Percentiles rank a stretch among this genome's conserved stretches.
These are phyloP conservation scores for Aspergillus sp. DNA, from an alignment of 2,329 filamentous ascomycete species.

Conservation along the genomic window DNA sequence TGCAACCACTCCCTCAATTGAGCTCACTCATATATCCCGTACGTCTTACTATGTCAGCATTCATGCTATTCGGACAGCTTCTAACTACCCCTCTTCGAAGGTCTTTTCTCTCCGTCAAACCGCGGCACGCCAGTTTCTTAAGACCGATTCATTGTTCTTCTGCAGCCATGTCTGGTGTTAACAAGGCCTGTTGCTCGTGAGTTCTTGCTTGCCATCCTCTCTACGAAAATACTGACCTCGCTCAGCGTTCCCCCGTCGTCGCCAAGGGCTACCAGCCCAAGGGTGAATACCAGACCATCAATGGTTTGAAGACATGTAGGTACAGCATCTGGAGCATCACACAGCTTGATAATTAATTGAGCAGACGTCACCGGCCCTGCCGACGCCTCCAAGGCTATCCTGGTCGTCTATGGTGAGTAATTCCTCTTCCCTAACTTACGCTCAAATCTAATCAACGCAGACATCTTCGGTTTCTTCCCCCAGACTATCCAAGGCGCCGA, in stretches of 20 bases:
- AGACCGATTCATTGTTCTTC: slow-evolving; percentile 18
- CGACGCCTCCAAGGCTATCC: slow-evolving; percentile 52
- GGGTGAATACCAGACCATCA: slow-evolving; percentile 55
- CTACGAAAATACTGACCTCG: background rate
- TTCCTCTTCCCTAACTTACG: background rate
- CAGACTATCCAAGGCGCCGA: slow-evolving; percentile 62
- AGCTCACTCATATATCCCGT: background rate
- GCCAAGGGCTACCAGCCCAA: slow-evolving; percentile 50
- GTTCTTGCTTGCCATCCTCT: slow-evolving; percentile 8
- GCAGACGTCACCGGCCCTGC: slow-evolving; percentile 54
- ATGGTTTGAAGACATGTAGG: slow-evolving; percentile 59
- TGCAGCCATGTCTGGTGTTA: slow-evolving; percentile 34
- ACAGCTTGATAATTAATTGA: background rate
- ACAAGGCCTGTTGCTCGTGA: slow-evolving; percentile 43
- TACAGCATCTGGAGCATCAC: slow-evolving; percentile 1
- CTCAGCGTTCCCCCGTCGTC: slow-evolving; percentile 38
- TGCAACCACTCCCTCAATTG: background rate
- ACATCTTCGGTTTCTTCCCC: slow-evolving; percentile 61
- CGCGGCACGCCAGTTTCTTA: slow-evolving; percentile 2
- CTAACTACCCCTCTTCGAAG: slow-evolving; percentile 19
- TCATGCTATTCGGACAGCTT: slow-evolving; percentile 18
- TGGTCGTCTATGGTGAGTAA: slow-evolving; percentile 48
- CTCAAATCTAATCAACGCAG: slow-evolving; percentile 20
- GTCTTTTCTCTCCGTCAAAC: slow-evolving; percentile 10
- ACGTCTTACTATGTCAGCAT: background rate